Evolutionary conservation across 2,329 filamentous ascomycete genomes (phyloP).

Genomic region (Diaporthe citrichinensis): DNA sequence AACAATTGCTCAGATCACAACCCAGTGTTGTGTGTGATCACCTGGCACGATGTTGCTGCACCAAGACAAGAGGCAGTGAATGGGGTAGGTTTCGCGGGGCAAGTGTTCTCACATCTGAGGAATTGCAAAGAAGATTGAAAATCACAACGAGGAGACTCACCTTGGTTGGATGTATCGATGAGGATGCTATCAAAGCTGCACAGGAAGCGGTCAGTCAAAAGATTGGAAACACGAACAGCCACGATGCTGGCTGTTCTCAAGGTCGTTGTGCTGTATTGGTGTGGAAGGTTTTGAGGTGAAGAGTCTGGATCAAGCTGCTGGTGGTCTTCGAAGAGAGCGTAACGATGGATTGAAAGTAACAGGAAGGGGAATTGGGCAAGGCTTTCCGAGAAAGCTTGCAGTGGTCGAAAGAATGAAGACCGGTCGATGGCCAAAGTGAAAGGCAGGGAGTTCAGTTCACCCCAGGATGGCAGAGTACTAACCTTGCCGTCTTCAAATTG

Average conservation of each 20-base stretch:
- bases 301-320: not conserved
- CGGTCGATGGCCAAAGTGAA: not conserved
- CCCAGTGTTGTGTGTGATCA: not conserved
- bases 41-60: not conserved
- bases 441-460: not conserved
- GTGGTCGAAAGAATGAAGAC: not conserved
- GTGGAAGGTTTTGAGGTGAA: not conserved
- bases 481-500: slow-evolving; percentile 37
- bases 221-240: not conserved
- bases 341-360: not conserved
- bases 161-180: slow-evolving; percentile 41
- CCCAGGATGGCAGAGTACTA: not conserved
- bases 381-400: not conserved
- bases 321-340: not conserved
- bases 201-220: slow-evolving; percentile 18
- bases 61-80: not conserved
- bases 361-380: not conserved
- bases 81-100: not conserved
- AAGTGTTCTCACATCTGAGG: not conserved
- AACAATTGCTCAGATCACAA: too few species aligned
- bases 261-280: not conserved
- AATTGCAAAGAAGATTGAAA: not conserved
- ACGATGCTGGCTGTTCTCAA: not conserved
- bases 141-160: not conserved
- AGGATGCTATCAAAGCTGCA: slow-evolving; percentile 40